These are phyloP conservation scores for Elsinoe arachidis DNA, from an alignment of 2,329 filamentous ascomycete species.

Conservation along the genomic window DNA sequence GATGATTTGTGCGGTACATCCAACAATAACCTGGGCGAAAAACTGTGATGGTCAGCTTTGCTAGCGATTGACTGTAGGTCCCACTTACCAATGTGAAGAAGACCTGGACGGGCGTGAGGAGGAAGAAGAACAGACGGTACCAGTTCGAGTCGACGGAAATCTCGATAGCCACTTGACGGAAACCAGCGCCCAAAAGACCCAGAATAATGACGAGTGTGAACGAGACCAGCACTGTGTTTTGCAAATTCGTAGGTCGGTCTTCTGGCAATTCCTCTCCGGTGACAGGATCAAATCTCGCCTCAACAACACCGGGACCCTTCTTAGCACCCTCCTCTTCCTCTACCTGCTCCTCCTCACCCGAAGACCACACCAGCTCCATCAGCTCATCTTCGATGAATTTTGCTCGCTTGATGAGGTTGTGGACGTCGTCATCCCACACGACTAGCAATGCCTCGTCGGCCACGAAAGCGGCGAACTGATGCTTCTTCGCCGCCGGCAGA, in stretches of 20 bases:
- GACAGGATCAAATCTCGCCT: constrained; percentile 60
- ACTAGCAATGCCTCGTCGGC: constrained; percentile 61
- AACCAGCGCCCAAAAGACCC: constrained; percentile 59
- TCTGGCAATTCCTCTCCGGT: constrained; percentile 58
- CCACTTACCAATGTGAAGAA: constrained; percentile 61
- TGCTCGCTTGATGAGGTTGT: constrained; percentile 60
- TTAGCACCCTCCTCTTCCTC: constrained; percentile 48
- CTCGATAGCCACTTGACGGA: constrained; percentile 60
- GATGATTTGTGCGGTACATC: constrained; percentile 65
- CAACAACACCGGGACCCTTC: constrained; percentile 37
- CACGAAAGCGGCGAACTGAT: constrained; percentile 74
- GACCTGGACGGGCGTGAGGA: constrained; percentile 60
- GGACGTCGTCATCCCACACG: constrained; percentile 74
- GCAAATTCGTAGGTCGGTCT: constrained; percentile 56
- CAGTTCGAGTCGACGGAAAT: constrained; percentile 56
- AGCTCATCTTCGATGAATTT: constrained; percentile 66
- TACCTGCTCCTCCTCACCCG: constrained; percentile 43
- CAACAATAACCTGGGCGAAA: constrained; percentile 70
- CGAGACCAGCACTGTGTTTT: constrained; percentile 60
- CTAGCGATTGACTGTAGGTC: background rate
- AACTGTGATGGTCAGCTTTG: constrained; percentile 37
- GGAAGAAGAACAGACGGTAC: constrained; percentile 55
- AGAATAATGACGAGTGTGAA: constrained; percentile 59
- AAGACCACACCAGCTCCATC: constrained; percentile 68
- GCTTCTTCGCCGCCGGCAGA: constrained; percentile 61